Conservation (phyloP, 2,329 filamentous ascomycete genomes). For the Monosporascus sp. region DNA sequence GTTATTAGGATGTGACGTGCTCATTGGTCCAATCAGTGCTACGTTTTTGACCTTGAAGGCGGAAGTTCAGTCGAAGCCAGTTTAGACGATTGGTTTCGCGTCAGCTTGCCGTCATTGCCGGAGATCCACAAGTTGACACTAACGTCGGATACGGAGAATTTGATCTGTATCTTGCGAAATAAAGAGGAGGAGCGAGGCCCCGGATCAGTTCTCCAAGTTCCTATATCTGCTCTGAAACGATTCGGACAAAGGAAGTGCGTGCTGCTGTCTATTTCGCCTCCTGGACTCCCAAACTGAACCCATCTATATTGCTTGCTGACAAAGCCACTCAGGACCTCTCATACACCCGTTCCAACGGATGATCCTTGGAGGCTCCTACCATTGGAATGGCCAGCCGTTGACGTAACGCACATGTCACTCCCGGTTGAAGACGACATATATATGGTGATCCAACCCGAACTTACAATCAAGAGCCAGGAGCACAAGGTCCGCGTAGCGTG, state of each 20-base stretch:
- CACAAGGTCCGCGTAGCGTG: slow-evolving; percentile 18
- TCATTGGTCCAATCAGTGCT: slow-evolving; percentile 9
- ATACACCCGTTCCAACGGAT: background rate
- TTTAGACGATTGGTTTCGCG: slow-evolving; percentile 8
- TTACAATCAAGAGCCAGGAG: slow-evolving; percentile 10
- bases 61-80: slow-evolving; percentile 10
- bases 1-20: background rate
- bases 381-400: slow-evolving; percentile 16
- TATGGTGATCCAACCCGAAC: slow-evolving; percentile 15
- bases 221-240: slow-evolving; percentile 2
- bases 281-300: background rate
- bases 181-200: slow-evolving; percentile 8
- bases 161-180: slow-evolving; percentile 18
- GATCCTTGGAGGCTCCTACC: slow-evolving; percentile 1
- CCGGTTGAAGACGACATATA: slow-evolving; percentile 10
- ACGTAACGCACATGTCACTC: slow-evolving; percentile 13
- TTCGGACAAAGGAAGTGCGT: background rate
- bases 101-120: slow-evolving; percentile 8
- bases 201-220: slow-evolving; percentile 5
- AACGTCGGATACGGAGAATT: slow-evolving; percentile 10
- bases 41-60: slow-evolving; percentile 16
- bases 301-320: background rate
- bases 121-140: slow-evolving; percentile 12
- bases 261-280: background rate
- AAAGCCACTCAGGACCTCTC: background rate